phyloP scores from a whole-genome alignment of 805 yeast species.

The Metschnikowia baotianmanensis region DNA sequence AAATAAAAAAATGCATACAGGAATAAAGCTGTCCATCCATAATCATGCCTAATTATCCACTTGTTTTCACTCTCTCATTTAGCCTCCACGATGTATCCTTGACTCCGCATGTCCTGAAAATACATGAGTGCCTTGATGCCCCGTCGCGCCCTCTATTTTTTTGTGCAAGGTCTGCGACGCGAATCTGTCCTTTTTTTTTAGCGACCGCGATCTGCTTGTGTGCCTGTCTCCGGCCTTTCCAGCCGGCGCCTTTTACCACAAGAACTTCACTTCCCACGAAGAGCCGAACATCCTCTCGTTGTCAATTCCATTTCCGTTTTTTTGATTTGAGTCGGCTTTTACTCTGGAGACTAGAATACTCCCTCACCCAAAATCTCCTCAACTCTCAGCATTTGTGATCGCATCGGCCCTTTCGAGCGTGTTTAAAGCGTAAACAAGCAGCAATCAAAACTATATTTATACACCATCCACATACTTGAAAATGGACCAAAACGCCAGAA shows the following conservation, averaged over 20 bases:
- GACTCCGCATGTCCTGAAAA: no score
- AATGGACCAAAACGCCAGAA: conserved; percentile 7
- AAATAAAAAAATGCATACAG: no score
- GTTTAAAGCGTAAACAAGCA: conserved; percentile 2
- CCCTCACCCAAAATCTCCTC: not conserved
- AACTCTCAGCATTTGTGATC: no score
- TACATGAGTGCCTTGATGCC: not conserved
- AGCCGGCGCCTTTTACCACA: conserved; percentile 8
- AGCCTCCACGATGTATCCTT: no score
- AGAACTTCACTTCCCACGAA: not conserved
- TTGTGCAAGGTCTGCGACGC: conserved; percentile 7
- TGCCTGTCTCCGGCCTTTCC: conserved; percentile 6
- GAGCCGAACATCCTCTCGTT: no score
- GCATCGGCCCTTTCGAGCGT: no score
- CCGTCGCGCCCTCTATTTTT: conserved; percentile 2
- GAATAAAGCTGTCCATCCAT: no score
- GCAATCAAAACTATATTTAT: not conserved
- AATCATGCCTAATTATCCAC: not conserved
- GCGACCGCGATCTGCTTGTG: conserved; percentile 10
- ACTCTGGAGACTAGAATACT: not conserved
- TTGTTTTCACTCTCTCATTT: no score
- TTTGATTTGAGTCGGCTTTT: no score
- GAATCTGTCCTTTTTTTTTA: conserved; percentile 6
- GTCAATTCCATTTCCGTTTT: no score
- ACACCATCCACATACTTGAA: not conserved